Evolutionary conservation across 306 rosid genomes (phyloP).

Genomic region (Sicyos edulis): DNA sequence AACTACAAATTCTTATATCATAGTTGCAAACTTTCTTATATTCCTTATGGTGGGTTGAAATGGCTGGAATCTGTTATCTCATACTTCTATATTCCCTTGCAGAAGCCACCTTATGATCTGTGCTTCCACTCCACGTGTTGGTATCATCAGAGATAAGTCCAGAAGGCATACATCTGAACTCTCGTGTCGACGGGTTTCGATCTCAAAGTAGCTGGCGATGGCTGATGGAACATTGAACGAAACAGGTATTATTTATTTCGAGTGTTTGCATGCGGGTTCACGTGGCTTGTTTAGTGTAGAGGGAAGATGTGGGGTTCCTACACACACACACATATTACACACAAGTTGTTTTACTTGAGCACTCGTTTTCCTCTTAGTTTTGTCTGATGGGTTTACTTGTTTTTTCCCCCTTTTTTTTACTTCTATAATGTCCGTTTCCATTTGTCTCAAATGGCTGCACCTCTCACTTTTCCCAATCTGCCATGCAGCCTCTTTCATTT

Average conservation of each 20-base stretch:
- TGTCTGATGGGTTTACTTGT: neutral
- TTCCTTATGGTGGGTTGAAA: too few relatives aligned
- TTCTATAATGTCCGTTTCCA: slow-evolving; percentile 6
- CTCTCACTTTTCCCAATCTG: slow-evolving; percentile 3
- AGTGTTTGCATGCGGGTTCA: slow-evolving; percentile 4
- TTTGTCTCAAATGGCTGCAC: slow-evolving; percentile 11
- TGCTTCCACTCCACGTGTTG: neutral
- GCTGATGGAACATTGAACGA: slow-evolving; percentile 1
- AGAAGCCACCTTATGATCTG: neutral
- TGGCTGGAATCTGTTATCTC: too few relatives aligned
- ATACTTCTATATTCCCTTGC: neutral
- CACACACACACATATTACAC: neutral
- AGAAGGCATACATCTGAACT: slow-evolving; percentile 13
- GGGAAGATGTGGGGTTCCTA: slow-evolving; percentile 11
- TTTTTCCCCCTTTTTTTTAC: neutral
- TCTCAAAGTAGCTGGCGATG: slow-evolving; percentile 10
- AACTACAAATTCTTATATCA: too few relatives aligned
- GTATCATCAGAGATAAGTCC: neutral
- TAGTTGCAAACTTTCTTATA: too few relatives aligned
- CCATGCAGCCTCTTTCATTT: slow-evolving; percentile 2
- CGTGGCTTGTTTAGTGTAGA: slow-evolving; percentile 12
- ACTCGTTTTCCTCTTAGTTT: slow-evolving; percentile 6
- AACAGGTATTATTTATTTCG: neutral
- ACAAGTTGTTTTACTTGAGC: neutral
- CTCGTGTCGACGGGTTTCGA: neutral